phyloP scores from a whole-genome alignment of 23 red algal species.

The Gracilaria gracilis region DNA sequence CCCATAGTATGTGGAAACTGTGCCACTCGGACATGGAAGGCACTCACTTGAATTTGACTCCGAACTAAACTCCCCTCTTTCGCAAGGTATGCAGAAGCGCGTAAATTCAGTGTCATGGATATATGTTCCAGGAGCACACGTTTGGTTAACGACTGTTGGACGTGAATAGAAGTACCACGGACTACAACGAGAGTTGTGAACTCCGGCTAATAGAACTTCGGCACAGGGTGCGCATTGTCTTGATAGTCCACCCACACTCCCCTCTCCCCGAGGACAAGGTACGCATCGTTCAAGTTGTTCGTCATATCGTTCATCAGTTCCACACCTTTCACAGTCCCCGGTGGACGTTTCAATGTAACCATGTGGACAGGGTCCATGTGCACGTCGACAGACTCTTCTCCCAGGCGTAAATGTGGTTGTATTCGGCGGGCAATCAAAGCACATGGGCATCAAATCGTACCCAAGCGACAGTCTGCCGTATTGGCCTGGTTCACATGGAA shows the following conservation, averaged over 20 bases:
- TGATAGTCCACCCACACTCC: conserved; percentile 13
- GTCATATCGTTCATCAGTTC: neutral
- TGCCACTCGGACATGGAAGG: neutral
- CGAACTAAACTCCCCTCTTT: neutral
- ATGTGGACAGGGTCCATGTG: neutral
- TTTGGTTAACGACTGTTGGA: neutral
- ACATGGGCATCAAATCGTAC: neutral
- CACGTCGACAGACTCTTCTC: conserved; percentile 3
- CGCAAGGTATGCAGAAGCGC: neutral
- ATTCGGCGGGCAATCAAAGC: neutral
- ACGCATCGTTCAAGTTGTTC: neutral
- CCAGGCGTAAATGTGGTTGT: neutral
- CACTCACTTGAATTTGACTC: conserved; percentile 6
- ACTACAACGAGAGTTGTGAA: neutral
- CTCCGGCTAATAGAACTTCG: neutral
- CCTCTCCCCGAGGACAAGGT: neutral
- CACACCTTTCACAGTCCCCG: neutral
- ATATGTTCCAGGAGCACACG: neutral
- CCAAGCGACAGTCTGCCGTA: neutral
- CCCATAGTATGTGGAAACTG: neutral
- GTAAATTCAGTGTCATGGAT: neutral
- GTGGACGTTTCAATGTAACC: neutral
- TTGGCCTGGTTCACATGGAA: conserved; percentile 6
- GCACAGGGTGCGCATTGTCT: neutral
- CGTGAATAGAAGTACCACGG: too few relatives aligned